Evolutionary conservation across 2,329 filamentous ascomycete genomes (phyloP).

Genomic region (Bimuria novae-zelandiae): DNA sequence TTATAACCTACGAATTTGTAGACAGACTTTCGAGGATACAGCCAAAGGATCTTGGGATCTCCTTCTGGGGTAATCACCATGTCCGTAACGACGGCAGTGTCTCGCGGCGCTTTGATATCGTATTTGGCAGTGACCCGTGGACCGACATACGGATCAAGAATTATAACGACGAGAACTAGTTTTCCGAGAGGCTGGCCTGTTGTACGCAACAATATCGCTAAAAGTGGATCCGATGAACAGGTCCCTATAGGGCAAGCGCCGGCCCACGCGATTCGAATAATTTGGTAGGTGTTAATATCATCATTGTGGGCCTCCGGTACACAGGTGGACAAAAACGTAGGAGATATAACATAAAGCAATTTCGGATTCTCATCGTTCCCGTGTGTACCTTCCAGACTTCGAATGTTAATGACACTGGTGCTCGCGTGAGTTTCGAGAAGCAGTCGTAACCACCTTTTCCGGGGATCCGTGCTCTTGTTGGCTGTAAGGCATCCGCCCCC

Average conservation of each 20-base stretch:
- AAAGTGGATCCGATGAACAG: constrained; percentile 6
- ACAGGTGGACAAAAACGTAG: constrained; percentile 5
- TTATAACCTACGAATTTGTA: constrained; percentile 2
- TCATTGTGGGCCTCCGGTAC: not conserved
- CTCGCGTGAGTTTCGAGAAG: constrained; percentile 15
- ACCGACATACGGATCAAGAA: constrained; percentile 13
- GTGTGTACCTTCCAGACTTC: constrained; percentile 2
- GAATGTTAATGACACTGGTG: constrained; percentile 13
- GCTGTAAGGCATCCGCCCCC: not conserved
- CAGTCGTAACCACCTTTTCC: not conserved
- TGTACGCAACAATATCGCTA: not conserved
- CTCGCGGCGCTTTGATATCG: not conserved
- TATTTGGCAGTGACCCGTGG: constrained; percentile 10
- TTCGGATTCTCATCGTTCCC: not conserved
- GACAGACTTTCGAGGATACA: not conserved
- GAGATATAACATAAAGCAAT: constrained; percentile 14
- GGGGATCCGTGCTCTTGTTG: not conserved
- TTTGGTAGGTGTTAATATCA: not conserved
- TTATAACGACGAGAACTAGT: constrained; percentile 15
- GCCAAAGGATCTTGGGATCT: constrained; percentile 12
- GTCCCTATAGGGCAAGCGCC: not conserved
- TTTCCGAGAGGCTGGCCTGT: not conserved
- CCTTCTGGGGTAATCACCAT: constrained; percentile 9
- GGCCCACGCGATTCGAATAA: constrained; percentile 14
- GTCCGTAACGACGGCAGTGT: constrained; percentile 5